These are phyloP conservation scores for Corymbia calophylla DNA, from an alignment of 441 rosid species.

Conservation along the genomic window DNA sequence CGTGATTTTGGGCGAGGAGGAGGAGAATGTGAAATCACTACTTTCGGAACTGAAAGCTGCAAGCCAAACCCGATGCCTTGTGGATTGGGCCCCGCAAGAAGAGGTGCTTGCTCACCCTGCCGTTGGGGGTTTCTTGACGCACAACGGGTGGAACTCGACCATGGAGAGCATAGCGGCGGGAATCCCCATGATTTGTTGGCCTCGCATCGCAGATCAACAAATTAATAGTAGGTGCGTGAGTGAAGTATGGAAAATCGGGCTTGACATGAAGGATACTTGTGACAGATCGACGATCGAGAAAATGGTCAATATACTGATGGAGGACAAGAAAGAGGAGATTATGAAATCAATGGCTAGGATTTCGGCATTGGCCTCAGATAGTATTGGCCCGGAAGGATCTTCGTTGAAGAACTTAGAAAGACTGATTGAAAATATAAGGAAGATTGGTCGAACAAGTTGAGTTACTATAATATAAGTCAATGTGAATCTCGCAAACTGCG, in stretches of 20 bases:
- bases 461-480: too few relatives aligned
- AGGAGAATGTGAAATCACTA: neutral
- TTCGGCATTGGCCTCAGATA: neutral
- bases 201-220: conserved; percentile 14
- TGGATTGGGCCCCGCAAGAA: conserved; percentile 28
- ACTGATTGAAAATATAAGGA: conserved; percentile 12
- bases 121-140: conserved; percentile 23
- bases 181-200: conserved; percentile 30
- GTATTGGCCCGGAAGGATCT: conserved; percentile 12
- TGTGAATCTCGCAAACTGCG: too few relatives aligned
- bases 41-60: neutral
- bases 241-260: conserved; percentile 18
- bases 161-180: conserved; percentile 16
- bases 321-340: neutral
- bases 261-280: conserved; percentile 25
- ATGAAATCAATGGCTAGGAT: neutral
- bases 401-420: conserved; percentile 1
- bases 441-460: too few relatives aligned
- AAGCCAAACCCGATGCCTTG: neutral
- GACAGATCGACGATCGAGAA: conserved; percentile 15
- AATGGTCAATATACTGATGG: conserved; percentile 17
- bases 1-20: neutral
- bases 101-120: conserved; percentile 22
- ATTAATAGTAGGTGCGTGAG: conserved; percentile 23
- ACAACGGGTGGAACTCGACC: conserved; percentile 30